phyloP scores from a whole-genome alignment of 805 yeast genomes.

The Schizosaccharomyces japonicus region DNA sequence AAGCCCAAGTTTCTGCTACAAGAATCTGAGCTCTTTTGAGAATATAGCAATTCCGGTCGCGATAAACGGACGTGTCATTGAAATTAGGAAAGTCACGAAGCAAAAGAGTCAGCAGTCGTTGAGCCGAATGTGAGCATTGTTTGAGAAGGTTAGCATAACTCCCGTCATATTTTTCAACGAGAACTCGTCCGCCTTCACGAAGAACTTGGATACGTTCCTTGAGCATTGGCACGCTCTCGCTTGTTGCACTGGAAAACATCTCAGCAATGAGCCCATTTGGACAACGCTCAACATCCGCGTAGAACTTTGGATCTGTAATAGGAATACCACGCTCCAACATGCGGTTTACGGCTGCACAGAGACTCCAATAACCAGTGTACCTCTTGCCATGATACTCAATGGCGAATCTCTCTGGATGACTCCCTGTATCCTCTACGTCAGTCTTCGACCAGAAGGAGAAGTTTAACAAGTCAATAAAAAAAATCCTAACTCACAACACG shows the following conservation, averaged over 20 bases:
- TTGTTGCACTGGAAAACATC: slow-evolving; percentile 17
- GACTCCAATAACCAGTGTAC: slow-evolving; percentile 25
- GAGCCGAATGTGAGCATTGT: slow-evolving; percentile 16
- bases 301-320: slow-evolving; percentile 18
- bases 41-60: slow-evolving; percentile 10
- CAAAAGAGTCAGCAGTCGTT: slow-evolving; percentile 15
- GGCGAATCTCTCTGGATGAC: slow-evolving; percentile 15
- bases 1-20: slow-evolving; percentile 23
- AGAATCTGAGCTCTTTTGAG: slow-evolving; percentile 21
- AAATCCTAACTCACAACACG: slow-evolving; percentile 18
- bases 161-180: slow-evolving; percentile 13
- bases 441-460: slow-evolving; percentile 23
- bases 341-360: slow-evolving; percentile 21
- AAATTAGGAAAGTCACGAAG: slow-evolving; percentile 16
- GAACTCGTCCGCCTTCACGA: slow-evolving; percentile 17
- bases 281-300: slow-evolving; percentile 15
- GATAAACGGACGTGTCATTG: slow-evolving; percentile 16
- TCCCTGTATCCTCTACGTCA: slow-evolving; percentile 15
- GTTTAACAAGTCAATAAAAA: slow-evolving; percentile 21
- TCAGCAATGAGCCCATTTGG: slow-evolving; percentile 11
- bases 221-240: slow-evolving; percentile 17
- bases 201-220: slow-evolving; percentile 17
- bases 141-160: not conserved
- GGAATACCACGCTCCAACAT: slow-evolving; percentile 20
- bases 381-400: slow-evolving; percentile 15